These are phyloP conservation scores for Sonneratia alba DNA, from an alignment of 345 rosid species.

Conservation along the genomic window DNA sequence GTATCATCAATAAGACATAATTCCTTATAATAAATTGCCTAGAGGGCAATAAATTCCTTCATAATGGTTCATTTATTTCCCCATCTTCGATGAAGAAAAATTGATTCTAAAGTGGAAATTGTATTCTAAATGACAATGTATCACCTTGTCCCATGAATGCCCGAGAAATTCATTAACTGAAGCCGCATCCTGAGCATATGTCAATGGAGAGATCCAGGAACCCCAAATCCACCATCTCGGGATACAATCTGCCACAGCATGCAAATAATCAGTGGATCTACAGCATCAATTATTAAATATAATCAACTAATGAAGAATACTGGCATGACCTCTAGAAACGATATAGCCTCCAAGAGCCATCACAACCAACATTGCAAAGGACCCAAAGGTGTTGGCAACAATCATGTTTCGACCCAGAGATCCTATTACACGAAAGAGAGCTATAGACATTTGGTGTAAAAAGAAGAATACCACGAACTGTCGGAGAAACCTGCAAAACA, in stretches of 20 bases:
- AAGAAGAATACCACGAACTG: conserved; percentile 75
- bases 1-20: neutral
- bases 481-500: conserved; percentile 59
- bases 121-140: conserved; percentile 2
- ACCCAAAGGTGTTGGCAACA: conserved; percentile 93
- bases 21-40: neutral
- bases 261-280: conserved; percentile 14
- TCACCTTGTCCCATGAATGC: conserved; percentile 83
- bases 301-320: conserved; percentile 5
- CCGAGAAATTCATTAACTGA: conserved; percentile 95
- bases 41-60: neutral
- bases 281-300: neutral
- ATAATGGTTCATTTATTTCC: neutral
- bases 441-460: conserved; percentile 91
- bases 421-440: conserved; percentile 94
- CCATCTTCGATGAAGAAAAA: neutral
- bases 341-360: conserved; percentile 97
- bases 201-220: conserved; percentile 92
- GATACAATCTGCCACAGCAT: conserved; percentile 52
- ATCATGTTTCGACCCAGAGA: conserved; percentile 94
- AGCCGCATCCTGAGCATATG: conserved; percentile 95
- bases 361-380: conserved; percentile 94
- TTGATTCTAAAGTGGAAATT: neutral
- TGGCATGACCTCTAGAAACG: conserved; percentile 65
- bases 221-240: conserved; percentile 99